Evolutionary conservation across 2,329 filamentous ascomycete genomes (phyloP), one percentile per base, ranked within the genome.

Genomic region (Pseudogymnoascus sp.): DNA sequence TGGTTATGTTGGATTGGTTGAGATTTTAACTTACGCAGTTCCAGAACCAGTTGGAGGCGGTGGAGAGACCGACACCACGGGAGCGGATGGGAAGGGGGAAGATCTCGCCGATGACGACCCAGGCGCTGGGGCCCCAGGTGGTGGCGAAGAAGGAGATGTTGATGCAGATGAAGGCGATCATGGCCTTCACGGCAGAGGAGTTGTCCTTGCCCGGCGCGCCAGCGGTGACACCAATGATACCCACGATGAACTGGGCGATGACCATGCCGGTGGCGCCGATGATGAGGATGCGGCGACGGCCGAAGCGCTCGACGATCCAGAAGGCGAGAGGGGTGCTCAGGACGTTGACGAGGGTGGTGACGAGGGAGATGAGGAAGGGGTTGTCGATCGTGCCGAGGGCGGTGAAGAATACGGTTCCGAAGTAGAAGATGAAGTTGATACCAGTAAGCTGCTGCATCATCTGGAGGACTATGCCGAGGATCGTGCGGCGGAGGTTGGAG

Each of bases 361-460:
- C 83, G 7, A 90, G 75, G 65, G 78, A 85, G 78, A 76, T 78
- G 21, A 91, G 76, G 72, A 90, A 82, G 57, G 80, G 81, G 69
- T 80, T 79, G 62, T 84, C 77, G 33, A 85, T 74, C 9, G 78
- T 80, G 26, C 78, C 73, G 80, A 89, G 87, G 23, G 87, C 86
- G 77, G 89, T 78, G 79, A 96, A 89, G 85, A 96, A 96, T 65
- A 89, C 85, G 35, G 90, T 92, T 36, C 89, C 91, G 79, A 87
- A 91, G 80, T 91, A 90, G 80, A 92, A 93, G 80, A 95, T 90
- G 78, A 93, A 96, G 83, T 96, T 96, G 78, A 96, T 89, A 80
- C 91, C 90, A 91, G 74, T 66, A 88, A 60, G 33, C 77, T 90
- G 87, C 77, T 90, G 88, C 87, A 90, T 90, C 88, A 91, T 90